phyloP scores from a whole-genome alignment of 805 yeast species.

The Kuraishia ogatae region DNA sequence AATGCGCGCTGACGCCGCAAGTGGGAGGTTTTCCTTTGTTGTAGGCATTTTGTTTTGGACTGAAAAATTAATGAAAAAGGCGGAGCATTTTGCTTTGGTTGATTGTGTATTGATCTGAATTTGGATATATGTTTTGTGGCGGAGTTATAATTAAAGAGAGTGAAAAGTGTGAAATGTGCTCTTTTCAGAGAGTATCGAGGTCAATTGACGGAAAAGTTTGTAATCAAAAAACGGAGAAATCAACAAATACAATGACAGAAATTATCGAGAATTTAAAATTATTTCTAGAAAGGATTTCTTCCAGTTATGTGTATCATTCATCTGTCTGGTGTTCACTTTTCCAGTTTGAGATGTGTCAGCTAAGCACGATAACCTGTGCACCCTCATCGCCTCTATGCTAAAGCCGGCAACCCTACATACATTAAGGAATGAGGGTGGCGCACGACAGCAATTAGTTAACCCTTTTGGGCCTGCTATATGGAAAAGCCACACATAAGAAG shows the following conservation, averaged over 20 bases:
- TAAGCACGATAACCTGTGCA: background rate
- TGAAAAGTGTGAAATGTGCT: background rate
- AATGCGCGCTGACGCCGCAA: conserved; percentile 2
- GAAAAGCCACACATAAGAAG: background rate
- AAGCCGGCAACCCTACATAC: background rate
- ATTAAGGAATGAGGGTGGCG: background rate
- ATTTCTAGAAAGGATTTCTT: background rate
- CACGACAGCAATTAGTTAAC: background rate
- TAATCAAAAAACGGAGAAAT: too few species aligned
- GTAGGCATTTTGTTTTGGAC: background rate
- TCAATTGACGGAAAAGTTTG: background rate
- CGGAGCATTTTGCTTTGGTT: background rate
- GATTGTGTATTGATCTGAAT: background rate
- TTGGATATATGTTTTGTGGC: background rate
- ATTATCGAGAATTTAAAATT: too few species aligned
- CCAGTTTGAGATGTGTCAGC: background rate
- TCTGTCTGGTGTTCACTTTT: background rate
- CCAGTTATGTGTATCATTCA: background rate
- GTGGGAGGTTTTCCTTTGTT: background rate
- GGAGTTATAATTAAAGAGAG: background rate
- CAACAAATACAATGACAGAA: background rate
- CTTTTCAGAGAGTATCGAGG: background rate
- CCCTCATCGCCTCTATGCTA: background rate
- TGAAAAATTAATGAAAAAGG: background rate
- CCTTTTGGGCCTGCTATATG: background rate